A percentile compares a stretch with the other conserved stretches of the same genome.
phyloP scores from a whole-genome alignment of 805 yeast genomes.

The Yarrowia deformans region DNA sequence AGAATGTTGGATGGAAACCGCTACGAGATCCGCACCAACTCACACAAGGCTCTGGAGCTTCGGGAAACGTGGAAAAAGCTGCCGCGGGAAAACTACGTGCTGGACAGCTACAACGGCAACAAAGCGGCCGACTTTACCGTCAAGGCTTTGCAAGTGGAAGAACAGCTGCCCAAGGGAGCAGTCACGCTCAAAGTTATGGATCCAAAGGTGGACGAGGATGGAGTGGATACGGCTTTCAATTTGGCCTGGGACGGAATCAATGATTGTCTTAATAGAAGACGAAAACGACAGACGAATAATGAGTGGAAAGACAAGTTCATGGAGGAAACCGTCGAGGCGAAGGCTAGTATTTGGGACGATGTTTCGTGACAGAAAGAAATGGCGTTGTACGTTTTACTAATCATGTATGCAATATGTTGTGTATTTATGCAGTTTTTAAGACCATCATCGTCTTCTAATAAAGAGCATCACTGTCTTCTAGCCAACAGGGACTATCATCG shows the following conservation, averaged over 20 bases:
- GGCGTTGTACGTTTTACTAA: no score
- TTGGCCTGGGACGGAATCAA: slow-evolving; percentile 19
- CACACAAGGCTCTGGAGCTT: not conserved
- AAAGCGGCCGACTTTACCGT: slow-evolving; percentile 5
- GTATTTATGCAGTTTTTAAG: no score
- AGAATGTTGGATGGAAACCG: not conserved
- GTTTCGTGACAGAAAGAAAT: no score
- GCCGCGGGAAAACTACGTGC: not conserved
- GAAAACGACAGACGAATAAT: not conserved
- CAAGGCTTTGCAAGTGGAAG: not conserved
- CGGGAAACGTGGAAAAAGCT: not conserved
- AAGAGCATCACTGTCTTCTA: slow-evolving; percentile 19
- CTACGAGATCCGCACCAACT: slow-evolving; percentile 15
- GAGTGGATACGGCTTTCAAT: not conserved
- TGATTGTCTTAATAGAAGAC: slow-evolving; percentile 5
- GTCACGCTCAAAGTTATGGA: slow-evolving; percentile 3
- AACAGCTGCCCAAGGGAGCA: not conserved
- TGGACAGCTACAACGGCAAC: slow-evolving; percentile 20
- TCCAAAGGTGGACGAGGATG: not conserved
- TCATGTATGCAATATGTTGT: not conserved
- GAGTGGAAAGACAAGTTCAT: not conserved
- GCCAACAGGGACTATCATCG: no score
- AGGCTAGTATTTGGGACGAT: not conserved
- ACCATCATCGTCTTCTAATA: no score
- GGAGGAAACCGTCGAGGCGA: not conserved